These are phyloP conservation scores for Zymoseptoria tritici DNA, from an alignment of 2,329 filamentous ascomycete species.

Conservation along the genomic window DNA sequence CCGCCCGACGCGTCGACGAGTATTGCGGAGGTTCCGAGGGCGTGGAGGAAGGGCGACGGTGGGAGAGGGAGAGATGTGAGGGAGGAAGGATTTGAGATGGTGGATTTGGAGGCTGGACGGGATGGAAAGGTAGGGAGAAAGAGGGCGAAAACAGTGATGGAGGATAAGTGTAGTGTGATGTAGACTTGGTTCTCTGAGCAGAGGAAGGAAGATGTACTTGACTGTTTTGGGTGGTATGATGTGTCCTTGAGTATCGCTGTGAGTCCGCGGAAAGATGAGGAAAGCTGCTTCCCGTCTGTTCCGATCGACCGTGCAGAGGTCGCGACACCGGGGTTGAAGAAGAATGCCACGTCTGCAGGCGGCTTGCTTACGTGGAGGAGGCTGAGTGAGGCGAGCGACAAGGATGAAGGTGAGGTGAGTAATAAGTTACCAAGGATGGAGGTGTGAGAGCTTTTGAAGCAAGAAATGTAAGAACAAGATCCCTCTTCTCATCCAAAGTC, in stretches of 20 bases:
- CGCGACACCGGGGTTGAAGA: no score
- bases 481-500: not conserved
- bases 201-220: not conserved
- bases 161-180: not conserved
- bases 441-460: not conserved
- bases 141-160: not conserved
- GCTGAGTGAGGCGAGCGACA: no score
- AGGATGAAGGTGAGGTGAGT: no score
- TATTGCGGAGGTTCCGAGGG: not conserved
- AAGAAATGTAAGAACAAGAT: not conserved
- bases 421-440: no score
- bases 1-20: slow-evolving; percentile 10
- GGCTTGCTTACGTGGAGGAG: no score
- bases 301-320: no score
- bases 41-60: not conserved
- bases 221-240: not conserved
- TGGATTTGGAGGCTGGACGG: not conserved
- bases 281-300: no score
- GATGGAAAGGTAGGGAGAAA: not conserved
- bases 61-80: not conserved
- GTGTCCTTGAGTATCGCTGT: not conserved
- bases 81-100: not conserved
- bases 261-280: not conserved
- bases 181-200: not conserved
- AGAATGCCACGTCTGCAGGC: no score